phyloP scores from a whole-genome alignment of 768 basidiomycete species.

The Asterophora parasitica region DNA sequence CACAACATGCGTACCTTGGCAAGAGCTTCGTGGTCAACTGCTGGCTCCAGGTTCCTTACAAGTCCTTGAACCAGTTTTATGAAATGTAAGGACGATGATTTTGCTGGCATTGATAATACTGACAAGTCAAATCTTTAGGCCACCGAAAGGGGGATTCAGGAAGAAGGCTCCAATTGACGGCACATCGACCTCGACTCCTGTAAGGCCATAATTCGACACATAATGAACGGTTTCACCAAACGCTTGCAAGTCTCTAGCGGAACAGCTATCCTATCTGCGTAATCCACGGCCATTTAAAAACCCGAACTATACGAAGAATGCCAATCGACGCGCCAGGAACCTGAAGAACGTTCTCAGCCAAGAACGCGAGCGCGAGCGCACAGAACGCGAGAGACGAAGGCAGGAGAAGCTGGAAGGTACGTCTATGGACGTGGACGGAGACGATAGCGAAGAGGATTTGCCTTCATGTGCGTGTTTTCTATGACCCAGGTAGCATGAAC shows the following conservation, averaged over 20 bases:
- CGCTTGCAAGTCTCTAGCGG: conserved; percentile 57
- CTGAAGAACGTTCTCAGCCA: conserved; percentile 73
- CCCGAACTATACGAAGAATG: conserved; percentile 61
- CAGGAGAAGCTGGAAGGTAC: conserved; percentile 41
- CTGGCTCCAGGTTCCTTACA: neutral
- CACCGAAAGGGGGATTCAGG: conserved; percentile 39
- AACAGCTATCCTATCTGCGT: conserved; percentile 70
- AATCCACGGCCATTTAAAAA: conserved; percentile 77
- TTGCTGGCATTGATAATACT: neutral
- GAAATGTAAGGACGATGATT: neutral
- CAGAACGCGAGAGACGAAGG: conserved; percentile 56
- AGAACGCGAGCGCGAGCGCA: conserved; percentile 73
- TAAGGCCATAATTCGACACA: conserved; percentile 17
- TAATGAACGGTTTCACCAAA: neutral
- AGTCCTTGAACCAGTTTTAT: neutral
- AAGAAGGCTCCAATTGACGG: conserved; percentile 38
- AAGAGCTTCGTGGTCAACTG: too few relatives aligned
- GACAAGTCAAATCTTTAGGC: conserved; percentile 24
- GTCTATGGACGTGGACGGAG: conserved; percentile 55
- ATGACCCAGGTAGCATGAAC: neutral
- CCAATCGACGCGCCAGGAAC: conserved; percentile 72
- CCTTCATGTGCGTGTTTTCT: conserved; percentile 55
- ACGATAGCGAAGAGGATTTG: conserved; percentile 50
- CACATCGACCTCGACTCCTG: conserved; percentile 39
- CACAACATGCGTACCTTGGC: too few relatives aligned